phyloP scores from a whole-genome alignment of 1,284 basidiomycete species.

The Amylostereum areolatum region DNA sequence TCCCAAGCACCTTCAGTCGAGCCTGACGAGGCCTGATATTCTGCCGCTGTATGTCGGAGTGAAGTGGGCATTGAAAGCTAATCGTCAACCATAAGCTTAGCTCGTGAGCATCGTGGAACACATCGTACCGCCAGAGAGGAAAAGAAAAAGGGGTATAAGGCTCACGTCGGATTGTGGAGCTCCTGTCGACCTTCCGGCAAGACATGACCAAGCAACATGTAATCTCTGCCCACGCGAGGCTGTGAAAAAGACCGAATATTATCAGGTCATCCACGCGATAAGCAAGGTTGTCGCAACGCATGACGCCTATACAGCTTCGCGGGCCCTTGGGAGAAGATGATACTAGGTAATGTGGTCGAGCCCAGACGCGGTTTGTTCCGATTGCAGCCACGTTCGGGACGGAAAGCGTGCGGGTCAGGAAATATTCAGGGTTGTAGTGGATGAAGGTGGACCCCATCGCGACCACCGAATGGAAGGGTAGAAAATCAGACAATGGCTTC shows the following conservation, averaged over 20 bases:
- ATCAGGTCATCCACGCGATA: neutral
- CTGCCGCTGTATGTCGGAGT: too few relatives aligned
- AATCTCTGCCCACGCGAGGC: neutral
- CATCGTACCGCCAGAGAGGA: too few relatives aligned
- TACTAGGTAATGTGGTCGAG: constrained; percentile 16
- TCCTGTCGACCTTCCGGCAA: neutral
- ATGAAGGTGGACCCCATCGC: constrained; percentile 14
- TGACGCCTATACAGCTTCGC: constrained; percentile 17
- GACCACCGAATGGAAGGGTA: constrained; percentile 15
- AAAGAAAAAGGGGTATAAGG: too few relatives aligned
- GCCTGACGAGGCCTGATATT: too few relatives aligned
- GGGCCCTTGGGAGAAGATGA: constrained; percentile 18
- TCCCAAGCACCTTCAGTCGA: too few relatives aligned
- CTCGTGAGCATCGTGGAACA: too few relatives aligned
- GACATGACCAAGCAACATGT: neutral
- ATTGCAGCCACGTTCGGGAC: constrained; percentile 23
- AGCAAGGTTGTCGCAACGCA: constrained; percentile 4
- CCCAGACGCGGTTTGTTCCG: constrained; percentile 3
- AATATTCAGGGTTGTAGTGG: constrained; percentile 14
- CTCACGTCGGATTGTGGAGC: too few relatives aligned
- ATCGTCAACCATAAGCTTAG: too few relatives aligned
- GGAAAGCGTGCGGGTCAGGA: constrained; percentile 26
- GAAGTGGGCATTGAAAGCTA: too few relatives aligned
- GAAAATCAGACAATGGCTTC: neutral
- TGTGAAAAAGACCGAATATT: neutral